A percentile compares a stretch with the other conserved stretches of the same genome.
Conservation (phyloP, 345 rosid species). For the Aegle marmelos region DNA sequence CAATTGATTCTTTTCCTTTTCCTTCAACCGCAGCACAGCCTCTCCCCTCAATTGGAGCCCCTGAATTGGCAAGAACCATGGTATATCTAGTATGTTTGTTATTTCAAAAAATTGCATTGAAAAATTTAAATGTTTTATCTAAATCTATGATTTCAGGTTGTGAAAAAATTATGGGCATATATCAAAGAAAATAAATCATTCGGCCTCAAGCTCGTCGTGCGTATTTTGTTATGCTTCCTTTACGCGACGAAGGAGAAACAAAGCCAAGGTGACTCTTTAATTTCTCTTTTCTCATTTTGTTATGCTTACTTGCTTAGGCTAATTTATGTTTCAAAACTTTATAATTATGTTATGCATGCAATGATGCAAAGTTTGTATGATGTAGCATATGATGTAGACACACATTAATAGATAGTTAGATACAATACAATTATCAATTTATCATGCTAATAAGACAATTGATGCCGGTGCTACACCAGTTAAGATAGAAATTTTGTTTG, state of each 20-base stretch:
- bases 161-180: constrained; percentile 55
- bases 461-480: neutral
- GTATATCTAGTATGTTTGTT: constrained; percentile 19
- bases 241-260: too few species aligned
- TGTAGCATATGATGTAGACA: neutral
- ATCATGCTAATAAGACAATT: neutral
- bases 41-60: too few species aligned
- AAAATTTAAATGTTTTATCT: neutral
- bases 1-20: too few species aligned
- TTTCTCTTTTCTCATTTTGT: neutral
- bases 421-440: neutral
- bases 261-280: constrained; percentile 52
- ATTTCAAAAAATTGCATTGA: neutral
- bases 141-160: constrained; percentile 42
- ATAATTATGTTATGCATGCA: too few species aligned
- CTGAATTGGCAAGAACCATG: constrained; percentile 75
- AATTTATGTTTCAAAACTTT: neutral
- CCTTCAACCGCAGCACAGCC: too few species aligned
- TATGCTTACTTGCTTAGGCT: neutral
- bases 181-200: constrained; percentile 51
- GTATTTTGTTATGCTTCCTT: too few species aligned
- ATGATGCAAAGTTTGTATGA: neutral
- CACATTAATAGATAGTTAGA: neutral
- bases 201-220: too few species aligned
- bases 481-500: neutral